Percentiles rank a stretch among this genome's conserved stretches.
These are phyloP conservation scores for Neocucurbitaria cava DNA, from an alignment of 2,329 filamentous ascomycete genomes.

Conservation along the genomic window DNA sequence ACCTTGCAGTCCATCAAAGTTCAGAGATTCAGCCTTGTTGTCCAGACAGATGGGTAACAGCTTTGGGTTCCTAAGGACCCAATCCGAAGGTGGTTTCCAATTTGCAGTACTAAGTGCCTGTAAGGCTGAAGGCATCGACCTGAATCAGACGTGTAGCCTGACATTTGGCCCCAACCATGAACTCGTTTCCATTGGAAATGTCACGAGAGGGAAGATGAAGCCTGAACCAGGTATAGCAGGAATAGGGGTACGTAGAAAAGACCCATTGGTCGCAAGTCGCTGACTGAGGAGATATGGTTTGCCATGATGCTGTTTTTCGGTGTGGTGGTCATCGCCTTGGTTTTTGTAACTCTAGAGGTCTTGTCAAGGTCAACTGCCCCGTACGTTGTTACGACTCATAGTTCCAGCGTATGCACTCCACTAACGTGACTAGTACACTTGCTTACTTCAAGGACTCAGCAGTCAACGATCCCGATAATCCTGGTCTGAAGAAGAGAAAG, in stretches of 20 bases:
- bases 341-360: slow-evolving; percentile 1
- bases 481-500: neutral
- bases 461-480: neutral
- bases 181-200: slow-evolving; percentile 3
- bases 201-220: slow-evolving; percentile 1
- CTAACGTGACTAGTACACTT: neutral
- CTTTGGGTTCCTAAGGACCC: slow-evolving; percentile 3
- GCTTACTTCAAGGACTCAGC: slow-evolving; percentile 3
- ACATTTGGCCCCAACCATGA: neutral
- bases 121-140: slow-evolving; percentile 4
- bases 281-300: slow-evolving; percentile 1
- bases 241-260: neutral
- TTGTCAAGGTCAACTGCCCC: neutral
- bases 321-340: neutral
- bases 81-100: slow-evolving; percentile 3
- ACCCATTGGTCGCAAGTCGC: neutral
- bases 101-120: slow-evolving; percentile 1
- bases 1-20: neutral
- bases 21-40: neutral
- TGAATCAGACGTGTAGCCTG: slow-evolving; percentile 1
- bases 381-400: neutral
- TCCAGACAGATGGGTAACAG: slow-evolving; percentile 2
- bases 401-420: too few species aligned
- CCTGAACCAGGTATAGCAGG: slow-evolving; percentile 3
- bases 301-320: slow-evolving; percentile 7